These are phyloP conservation scores for Tetrastigma voinierianum DNA, from an alignment of 164 flowering plant genomes.

Conservation along the genomic window DNA sequence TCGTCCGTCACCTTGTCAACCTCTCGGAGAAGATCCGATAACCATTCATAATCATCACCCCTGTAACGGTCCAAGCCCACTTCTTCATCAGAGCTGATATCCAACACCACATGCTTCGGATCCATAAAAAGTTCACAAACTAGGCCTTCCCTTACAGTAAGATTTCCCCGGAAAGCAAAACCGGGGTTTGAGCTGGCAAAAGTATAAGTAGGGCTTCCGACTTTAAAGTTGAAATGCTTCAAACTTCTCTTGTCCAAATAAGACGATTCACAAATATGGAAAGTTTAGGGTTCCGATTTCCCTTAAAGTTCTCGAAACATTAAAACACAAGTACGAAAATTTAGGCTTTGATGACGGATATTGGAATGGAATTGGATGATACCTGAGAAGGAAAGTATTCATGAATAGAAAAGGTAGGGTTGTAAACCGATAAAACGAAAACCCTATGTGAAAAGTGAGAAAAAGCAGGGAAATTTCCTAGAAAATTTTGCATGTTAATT, in stretches of 20 bases:
- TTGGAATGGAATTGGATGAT: too few relatives aligned
- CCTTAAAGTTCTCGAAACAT: too few relatives aligned
- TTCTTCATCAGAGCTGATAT: constrained; percentile 55
- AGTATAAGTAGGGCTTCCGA: too few relatives aligned
- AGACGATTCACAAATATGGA: neutral
- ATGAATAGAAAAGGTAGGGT: neutral
- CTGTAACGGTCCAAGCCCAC: constrained; percentile 9
- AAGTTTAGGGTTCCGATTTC: neutral
- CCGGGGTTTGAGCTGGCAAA: too few relatives aligned
- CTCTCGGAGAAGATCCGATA: constrained; percentile 31
- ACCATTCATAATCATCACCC: constrained; percentile 35
- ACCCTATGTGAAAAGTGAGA: neutral
- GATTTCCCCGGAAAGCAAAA: too few relatives aligned
- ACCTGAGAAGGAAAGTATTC: too few relatives aligned
- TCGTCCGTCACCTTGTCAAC: constrained; percentile 20
- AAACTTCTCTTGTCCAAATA: neutral
- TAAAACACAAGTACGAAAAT: too few relatives aligned
- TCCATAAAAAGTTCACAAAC: constrained; percentile 19
- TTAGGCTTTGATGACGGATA: too few relatives aligned
- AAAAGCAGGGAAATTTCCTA: neutral
- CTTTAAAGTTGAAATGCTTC: too few relatives aligned
- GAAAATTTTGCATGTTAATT: neutral
- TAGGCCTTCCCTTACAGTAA: neutral
- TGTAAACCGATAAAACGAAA: neutral
- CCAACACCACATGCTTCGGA: constrained; percentile 18